Percentiles rank a stretch among this genome's conserved stretches.
Evolutionary conservation across 129 eudicot species (phyloP).

Genomic region (Pseudognaphalium luteoalbum): DNA sequence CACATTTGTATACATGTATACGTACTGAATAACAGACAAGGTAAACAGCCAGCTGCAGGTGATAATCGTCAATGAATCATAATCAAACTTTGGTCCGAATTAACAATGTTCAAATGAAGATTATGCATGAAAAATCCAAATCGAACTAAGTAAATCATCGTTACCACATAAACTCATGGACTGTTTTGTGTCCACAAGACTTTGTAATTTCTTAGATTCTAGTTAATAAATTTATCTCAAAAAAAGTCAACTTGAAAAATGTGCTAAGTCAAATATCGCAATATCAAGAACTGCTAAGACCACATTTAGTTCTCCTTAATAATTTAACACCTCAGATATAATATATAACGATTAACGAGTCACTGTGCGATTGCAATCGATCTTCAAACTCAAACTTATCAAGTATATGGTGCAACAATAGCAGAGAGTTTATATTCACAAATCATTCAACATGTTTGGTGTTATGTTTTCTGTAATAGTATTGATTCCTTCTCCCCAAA

Average conservation of each 20-base stretch:
- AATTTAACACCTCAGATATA: not conserved
- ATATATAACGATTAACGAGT: not conserved
- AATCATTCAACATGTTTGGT: too few species aligned
- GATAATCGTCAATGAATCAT: not conserved
- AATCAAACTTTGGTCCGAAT: not conserved
- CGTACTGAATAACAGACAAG: not conserved
- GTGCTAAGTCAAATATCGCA: not conserved
- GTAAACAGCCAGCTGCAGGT: not conserved
- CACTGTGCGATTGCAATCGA: slow-evolving; percentile 2
- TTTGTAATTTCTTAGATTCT: not conserved
- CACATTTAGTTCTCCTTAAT: not conserved
- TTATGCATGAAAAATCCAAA: not conserved
- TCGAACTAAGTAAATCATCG: slow-evolving; percentile 10
- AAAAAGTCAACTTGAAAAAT: not conserved
- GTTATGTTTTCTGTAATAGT: too few species aligned
- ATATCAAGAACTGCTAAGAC: not conserved
- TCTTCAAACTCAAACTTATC: slow-evolving; percentile 6
- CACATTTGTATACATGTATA: not conserved
- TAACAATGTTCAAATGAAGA: too few species aligned
- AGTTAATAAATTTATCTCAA: not conserved
- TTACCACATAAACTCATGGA: not conserved
- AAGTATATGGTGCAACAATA: not conserved
- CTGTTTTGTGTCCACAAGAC: not conserved
- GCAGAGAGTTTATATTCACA: not conserved
- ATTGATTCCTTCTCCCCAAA: too few species aligned